Percentiles rank a stretch among this genome's conserved stretches.
These are phyloP conservation scores for Fusarium verrucosum DNA, from an alignment of 2,329 filamentous ascomycete genomes.

Conservation along the genomic window DNA sequence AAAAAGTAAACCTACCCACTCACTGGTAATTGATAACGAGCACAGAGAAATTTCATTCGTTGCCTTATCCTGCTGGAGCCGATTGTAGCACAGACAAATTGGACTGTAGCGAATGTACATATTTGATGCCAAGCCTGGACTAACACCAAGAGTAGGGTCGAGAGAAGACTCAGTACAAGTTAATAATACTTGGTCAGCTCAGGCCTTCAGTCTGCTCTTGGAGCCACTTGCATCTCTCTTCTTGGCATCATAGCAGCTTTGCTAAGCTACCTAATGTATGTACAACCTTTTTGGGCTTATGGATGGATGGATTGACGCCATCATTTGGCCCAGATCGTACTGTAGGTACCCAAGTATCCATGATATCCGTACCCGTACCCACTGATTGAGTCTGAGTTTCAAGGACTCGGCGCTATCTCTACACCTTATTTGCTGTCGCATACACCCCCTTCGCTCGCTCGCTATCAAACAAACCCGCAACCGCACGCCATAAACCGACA, in stretches of 20 bases:
- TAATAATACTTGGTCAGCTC: conserved; percentile 2
- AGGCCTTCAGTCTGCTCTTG: conserved; percentile 10
- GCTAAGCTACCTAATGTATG: conserved; percentile 18
- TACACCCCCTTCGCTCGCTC: conserved; percentile 32
- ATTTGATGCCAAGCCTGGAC: conserved; percentile 24
- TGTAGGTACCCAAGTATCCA: conserved; percentile 7
- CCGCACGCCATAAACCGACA: conserved; percentile 41
- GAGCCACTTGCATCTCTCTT: conserved; percentile 33
- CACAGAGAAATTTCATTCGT: conserved; percentile 25
- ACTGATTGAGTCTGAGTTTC: conserved; percentile 14
- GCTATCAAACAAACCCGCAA: conserved; percentile 34
- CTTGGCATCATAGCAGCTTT: conserved; percentile 16
- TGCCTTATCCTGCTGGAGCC: conserved; percentile 29
- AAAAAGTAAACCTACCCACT: too few relatives aligned
- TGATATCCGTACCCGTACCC: conserved; percentile 22
- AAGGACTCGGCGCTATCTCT: conserved; percentile 26
- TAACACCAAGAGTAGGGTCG: conserved; percentile 3
- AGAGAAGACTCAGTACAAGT: conserved; percentile 8
- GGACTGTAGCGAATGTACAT: conserved; percentile 8
- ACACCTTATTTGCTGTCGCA: conserved; percentile 28
- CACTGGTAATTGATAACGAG: conserved; percentile 39
- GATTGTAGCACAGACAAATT: conserved; percentile 17
- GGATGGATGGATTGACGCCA: conserved; percentile 38
- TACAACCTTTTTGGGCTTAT: conserved; percentile 33
- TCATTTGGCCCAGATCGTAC: conserved; percentile 35